Percentiles rank a stretch among this genome's conserved stretches.
These are phyloP conservation scores for Galerina marginata DNA, from an alignment of 768 basidiomycete species.

Conservation along the genomic window DNA sequence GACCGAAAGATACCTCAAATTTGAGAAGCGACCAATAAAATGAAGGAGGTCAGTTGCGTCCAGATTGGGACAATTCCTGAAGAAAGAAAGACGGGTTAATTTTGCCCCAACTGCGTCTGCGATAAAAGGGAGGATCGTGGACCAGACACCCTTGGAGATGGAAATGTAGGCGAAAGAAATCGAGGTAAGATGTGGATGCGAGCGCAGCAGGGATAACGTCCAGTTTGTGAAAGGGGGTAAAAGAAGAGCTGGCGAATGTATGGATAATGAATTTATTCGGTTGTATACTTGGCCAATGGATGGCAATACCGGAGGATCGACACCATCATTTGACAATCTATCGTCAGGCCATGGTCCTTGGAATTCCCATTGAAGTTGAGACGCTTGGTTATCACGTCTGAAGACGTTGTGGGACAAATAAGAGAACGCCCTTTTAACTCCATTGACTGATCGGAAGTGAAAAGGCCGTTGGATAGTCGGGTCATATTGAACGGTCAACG, in stretches of 20 bases:
- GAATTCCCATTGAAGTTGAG: slow-evolving; percentile 23
- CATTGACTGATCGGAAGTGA: slow-evolving; percentile 14
- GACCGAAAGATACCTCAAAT: slow-evolving; percentile 19
- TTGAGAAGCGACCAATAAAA: slow-evolving; percentile 18
- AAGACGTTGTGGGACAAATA: slow-evolving; percentile 13
- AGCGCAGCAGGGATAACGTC: slow-evolving; percentile 23
- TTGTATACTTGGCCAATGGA: slow-evolving; percentile 9
- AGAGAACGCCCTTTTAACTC: slow-evolving; percentile 16
- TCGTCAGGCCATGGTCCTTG: slow-evolving; percentile 17
- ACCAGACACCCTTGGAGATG: slow-evolving; percentile 21
- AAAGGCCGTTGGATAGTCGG: slow-evolving; percentile 18
- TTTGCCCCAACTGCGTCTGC: slow-evolving; percentile 17
- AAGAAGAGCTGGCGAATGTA: slow-evolving; percentile 25
- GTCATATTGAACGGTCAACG: slow-evolving; percentile 26
- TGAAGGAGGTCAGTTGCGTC: slow-evolving; percentile 19
- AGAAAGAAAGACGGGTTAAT: slow-evolving; percentile 22
- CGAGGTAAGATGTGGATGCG: slow-evolving; percentile 17
- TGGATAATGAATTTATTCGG: slow-evolving; percentile 14
- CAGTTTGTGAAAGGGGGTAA: slow-evolving; percentile 27
- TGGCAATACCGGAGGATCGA: slow-evolving; percentile 11
- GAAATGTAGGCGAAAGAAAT: slow-evolving; percentile 26
- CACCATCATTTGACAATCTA: slow-evolving; percentile 9
- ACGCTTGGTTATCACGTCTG: slow-evolving; percentile 7
- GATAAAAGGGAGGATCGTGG: slow-evolving; percentile 21
- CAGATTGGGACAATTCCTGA: slow-evolving; percentile 21